Conservation (phyloP, 768 basidiomycete species). For the Grammothele lineata region DNA sequence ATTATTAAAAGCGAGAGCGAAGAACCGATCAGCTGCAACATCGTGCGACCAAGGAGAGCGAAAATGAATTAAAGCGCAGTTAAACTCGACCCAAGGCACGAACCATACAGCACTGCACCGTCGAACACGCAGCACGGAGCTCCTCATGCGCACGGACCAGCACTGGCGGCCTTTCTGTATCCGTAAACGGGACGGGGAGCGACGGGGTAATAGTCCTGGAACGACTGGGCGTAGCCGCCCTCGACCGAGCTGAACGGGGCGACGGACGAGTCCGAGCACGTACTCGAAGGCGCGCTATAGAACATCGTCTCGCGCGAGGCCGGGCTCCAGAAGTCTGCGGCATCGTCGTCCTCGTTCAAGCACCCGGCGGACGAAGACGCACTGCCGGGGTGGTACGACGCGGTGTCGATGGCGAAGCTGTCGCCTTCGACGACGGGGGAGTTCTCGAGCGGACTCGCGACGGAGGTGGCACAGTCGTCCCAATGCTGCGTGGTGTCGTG, state of each 20-base stretch:
- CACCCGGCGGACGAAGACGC: neutral
- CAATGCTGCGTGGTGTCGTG: slow-evolving; percentile 1
- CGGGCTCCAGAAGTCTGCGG: slow-evolving; percentile 4
- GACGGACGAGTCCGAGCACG: slow-evolving; percentile 1
- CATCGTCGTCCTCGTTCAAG: neutral
- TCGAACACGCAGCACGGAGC: no score
- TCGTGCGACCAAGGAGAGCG: no score
- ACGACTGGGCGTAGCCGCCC: neutral
- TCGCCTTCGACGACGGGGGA: neutral
- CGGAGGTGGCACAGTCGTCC: neutral
- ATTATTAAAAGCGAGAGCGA: no score
- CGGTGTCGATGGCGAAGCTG: neutral
- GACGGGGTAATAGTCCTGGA: neutral
- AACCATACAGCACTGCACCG: no score
- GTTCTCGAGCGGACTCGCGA: neutral
- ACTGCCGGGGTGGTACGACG: neutral
- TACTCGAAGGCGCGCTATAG: slow-evolving; percentile 11
- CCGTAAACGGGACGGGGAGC: neutral
- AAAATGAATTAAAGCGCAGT: no score
- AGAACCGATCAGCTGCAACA: no score
- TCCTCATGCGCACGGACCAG: neutral
- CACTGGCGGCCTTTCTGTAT: neutral
- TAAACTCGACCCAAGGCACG: no score
- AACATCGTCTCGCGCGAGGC: slow-evolving; percentile 10
- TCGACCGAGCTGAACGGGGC: neutral